These are phyloP conservation scores for Mycotypha africana DNA, from an alignment of 371 early-diverging fungal genomes.

Conservation along the genomic window DNA sequence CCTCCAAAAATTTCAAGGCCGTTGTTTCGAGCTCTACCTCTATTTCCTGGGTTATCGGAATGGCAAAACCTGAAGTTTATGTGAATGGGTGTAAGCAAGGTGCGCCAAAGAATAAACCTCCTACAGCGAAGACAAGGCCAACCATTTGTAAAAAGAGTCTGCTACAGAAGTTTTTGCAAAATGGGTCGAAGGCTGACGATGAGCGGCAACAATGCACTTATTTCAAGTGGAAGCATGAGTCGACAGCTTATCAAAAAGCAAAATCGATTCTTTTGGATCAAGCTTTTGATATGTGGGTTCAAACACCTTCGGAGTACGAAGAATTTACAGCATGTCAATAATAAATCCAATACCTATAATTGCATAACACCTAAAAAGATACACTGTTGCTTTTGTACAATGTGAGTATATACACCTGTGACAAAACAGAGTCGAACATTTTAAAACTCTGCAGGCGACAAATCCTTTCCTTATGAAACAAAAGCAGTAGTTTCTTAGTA, in stretches of 20 bases:
- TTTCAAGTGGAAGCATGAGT: conserved; percentile 35
- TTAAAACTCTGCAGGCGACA: too few relatives aligned
- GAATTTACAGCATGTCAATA: conserved; percentile 13
- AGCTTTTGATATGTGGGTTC: conserved; percentile 51
- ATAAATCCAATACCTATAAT: too few relatives aligned
- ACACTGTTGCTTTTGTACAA: too few relatives aligned
- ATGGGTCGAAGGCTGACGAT: too few relatives aligned
- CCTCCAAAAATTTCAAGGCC: not conserved
- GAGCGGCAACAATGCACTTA: conserved; percentile 19
- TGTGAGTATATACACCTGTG: too few relatives aligned
- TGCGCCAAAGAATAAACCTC: conserved; percentile 39
- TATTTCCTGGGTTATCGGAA: conserved; percentile 49
- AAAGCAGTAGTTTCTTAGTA: too few relatives aligned
- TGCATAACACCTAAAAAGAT: too few relatives aligned
- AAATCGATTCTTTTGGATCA: conserved; percentile 40
- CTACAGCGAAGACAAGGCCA: conserved; percentile 41
- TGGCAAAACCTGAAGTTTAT: conserved; percentile 45
- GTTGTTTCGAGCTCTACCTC: conserved; percentile 19
- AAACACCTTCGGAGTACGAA: conserved; percentile 35
- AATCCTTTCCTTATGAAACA: too few relatives aligned
- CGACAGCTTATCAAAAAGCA: conserved; percentile 32
- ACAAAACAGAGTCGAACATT: too few relatives aligned
- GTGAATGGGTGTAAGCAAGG: conserved; percentile 56
- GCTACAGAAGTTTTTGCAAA: conserved; percentile 10
- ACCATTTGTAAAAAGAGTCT: conserved; percentile 41